Base-by-base conservation (phyloP, 2,329 filamentous ascomycete species). In the Colletotrichum acutatum region DNA sequence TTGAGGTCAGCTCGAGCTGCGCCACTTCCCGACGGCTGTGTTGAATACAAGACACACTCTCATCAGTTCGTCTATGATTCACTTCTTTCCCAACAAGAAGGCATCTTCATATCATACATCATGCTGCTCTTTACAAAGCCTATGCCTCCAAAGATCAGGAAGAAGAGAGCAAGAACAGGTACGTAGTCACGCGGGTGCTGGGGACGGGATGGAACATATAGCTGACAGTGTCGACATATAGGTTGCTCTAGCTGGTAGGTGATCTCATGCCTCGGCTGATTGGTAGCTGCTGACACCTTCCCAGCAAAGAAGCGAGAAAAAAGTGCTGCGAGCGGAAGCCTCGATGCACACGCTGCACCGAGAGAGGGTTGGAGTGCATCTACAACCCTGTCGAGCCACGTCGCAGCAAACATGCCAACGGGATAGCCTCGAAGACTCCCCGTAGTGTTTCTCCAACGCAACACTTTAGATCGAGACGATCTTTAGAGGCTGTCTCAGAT, bases 291-390 rank as follows among this genome's bases (percentile, higher is more conserved):
- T 49, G 4, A 49, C 42, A 49, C 42, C 42, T 37, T 26, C 28
- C 54, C 71, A 57, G 64, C 69, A 30, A 49, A 42, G 16, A 37
- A 75, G 72, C 89, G 87, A 89, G 89, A 78, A 89, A 89, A 78
- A 89, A 89, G 79, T 89, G 87, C 75, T 86, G 89, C 76, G 87
- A 89, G 78, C 81, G 79, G 56, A 84, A 86, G 7, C 87, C 87
- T 4, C 80, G 82, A 58, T 89, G 87, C 76, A 81, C 83, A 26
- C 86, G 87, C 52, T 89, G 87, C 77, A 76, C 79, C 46, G 87
- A 89, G 77, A 83, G 84, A 57, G 81, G 82, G 66, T 80, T 86
- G 53, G 82, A 85, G 28, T 89, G 87, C 75, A 78, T 82, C 2
- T 90, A 90, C 72, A 87, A 88, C 68, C 81, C 84, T 56, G 82